phyloP scores from a whole-genome alignment of 1,139 yeast species.

The Taiozyma onychis region DNA sequence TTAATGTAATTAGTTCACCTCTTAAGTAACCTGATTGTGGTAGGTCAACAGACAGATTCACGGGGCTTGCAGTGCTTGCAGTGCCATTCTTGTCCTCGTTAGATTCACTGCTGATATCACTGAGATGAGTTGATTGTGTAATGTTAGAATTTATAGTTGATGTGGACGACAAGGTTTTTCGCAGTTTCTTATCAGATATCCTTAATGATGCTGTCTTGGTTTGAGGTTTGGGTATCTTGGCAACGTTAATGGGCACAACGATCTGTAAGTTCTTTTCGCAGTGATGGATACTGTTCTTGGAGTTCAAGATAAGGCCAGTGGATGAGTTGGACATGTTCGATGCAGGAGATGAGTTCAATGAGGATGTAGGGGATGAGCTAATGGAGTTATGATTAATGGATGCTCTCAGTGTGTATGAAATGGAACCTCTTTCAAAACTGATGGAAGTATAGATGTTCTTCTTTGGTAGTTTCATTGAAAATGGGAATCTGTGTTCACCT shows the following conservation, averaged over 20 bases:
- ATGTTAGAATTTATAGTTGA: slow-evolving; percentile 42
- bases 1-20: slow-evolving; percentile 75
- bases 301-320: not conserved
- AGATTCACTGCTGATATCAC: slow-evolving; percentile 17
- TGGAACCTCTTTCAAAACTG: slow-evolving; percentile 81
- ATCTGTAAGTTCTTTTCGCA: slow-evolving; percentile 56
- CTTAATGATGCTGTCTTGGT: slow-evolving; percentile 61
- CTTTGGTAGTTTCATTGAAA: slow-evolving; percentile 70
- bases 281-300: slow-evolving; percentile 19
- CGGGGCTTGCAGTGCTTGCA: slow-evolving; percentile 18
- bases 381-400: slow-evolving; percentile 34
- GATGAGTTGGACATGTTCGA: slow-evolving; percentile 15
- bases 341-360: slow-evolving; percentile 12
- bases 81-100: not conserved
- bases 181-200: slow-evolving; percentile 27
- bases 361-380: slow-evolving; percentile 16
- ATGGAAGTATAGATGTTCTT: slow-evolving; percentile 68
- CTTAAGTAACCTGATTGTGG: slow-evolving; percentile 69
- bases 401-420: slow-evolving; percentile 60
- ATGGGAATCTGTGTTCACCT: slow-evolving; percentile 88
- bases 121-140: slow-evolving; percentile 20
- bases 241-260: slow-evolving; percentile 70
- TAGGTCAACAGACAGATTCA: slow-evolving; percentile 51
- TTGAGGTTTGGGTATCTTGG: slow-evolving; percentile 57
- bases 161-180: slow-evolving; percentile 45